Evolutionary conservation across 2,329 filamentous ascomycete genomes (phyloP).

Genomic region (Xylaria sp.): DNA sequence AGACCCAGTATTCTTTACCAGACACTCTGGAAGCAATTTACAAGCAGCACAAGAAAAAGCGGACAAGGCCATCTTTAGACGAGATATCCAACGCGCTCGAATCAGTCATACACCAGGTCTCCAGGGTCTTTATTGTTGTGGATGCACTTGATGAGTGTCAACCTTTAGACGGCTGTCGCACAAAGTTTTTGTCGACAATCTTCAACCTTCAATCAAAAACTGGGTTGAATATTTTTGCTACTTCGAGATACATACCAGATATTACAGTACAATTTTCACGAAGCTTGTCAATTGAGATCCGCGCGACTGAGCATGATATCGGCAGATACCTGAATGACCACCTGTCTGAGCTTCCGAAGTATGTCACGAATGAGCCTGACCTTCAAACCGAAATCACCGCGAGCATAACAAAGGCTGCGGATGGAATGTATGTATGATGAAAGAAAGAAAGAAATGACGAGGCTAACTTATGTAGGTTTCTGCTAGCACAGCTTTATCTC

Average conservation of each 20-base stretch:
- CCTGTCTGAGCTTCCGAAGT: slow-evolving; percentile 39
- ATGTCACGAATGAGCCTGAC: slow-evolving; percentile 32
- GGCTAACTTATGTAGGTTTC: slow-evolving; percentile 49
- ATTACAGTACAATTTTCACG: slow-evolving; percentile 1
- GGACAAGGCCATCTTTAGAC: slow-evolving; percentile 9
- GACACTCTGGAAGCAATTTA: slow-evolving; percentile 48
- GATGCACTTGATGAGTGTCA: slow-evolving; percentile 33
- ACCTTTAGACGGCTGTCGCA: background rate
- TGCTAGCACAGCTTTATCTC: slow-evolving; percentile 54
- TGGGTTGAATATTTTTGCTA: slow-evolving; percentile 23
- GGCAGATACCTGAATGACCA: slow-evolving; percentile 27
- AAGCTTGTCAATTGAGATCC: slow-evolving; percentile 9
- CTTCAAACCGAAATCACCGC: slow-evolving; percentile 35
- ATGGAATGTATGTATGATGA: slow-evolving; percentile 51
- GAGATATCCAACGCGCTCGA: slow-evolving; percentile 3
- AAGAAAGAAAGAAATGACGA: background rate
- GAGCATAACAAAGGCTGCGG: slow-evolving; percentile 42
- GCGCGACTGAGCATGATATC: slow-evolving; percentile 23
- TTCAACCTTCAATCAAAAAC: background rate
- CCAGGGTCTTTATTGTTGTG: slow-evolving; percentile 19
- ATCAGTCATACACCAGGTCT: background rate
- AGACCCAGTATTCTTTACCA: slow-evolving; percentile 42
- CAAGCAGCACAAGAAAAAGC: background rate
- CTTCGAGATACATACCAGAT: slow-evolving; percentile 16
- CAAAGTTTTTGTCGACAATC: slow-evolving; percentile 12